phyloP scores from a whole-genome alignment of 2,329 filamentous ascomycete species.

The Albophoma yamanashiensis region DNA sequence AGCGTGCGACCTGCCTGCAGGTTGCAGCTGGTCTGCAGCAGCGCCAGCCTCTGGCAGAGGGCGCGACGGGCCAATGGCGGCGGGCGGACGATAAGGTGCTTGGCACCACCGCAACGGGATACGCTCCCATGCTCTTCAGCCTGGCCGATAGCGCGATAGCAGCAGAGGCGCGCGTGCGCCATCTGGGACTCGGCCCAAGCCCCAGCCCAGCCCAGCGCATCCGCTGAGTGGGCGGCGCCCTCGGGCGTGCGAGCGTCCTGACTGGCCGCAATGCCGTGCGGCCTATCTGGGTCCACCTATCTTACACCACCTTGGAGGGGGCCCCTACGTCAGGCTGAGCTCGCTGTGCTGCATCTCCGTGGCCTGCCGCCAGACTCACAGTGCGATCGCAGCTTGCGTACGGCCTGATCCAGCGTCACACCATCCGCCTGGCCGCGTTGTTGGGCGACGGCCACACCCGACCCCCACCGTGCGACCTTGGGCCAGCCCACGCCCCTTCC shows the following conservation, averaged over 20 bases:
- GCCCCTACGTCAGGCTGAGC: neutral
- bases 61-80: neutral
- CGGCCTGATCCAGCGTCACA: neutral
- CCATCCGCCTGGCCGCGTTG: neutral
- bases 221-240: neutral
- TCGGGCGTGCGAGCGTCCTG: neutral
- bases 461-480: neutral
- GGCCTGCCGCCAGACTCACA: neutral
- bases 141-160: neutral
- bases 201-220: neutral
- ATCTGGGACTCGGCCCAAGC: neutral
- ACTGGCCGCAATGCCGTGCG: neutral
- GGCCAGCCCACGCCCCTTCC: too few relatives aligned
- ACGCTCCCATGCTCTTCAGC: neutral
- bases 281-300: constrained; percentile 1
- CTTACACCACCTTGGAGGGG: neutral
- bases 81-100: constrained; percentile 1
- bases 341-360: neutral
- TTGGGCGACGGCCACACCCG: neutral
- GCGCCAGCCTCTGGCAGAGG: neutral
- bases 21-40: constrained; percentile 1
- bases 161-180: neutral
- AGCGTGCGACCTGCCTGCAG: neutral
- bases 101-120: neutral
- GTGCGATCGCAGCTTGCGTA: neutral